Conservation (phyloP, 148 eudicot species). For the Dianthus caryophyllus region DNA sequence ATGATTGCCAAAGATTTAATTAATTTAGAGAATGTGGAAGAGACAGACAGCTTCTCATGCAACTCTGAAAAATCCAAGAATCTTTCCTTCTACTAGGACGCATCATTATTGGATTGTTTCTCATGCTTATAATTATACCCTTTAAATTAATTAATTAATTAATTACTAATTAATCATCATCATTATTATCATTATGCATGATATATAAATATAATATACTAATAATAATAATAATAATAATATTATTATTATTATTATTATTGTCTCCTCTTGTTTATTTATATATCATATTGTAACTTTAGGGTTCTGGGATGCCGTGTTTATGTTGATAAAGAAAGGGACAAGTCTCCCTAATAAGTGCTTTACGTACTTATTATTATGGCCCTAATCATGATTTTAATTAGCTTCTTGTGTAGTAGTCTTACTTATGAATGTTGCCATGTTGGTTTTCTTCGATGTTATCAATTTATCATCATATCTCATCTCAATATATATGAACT, state of each 20-base stretch:
- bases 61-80: conserved; percentile 11
- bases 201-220: neutral
- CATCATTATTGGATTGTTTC: conserved; percentile 27
- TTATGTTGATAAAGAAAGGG: conserved; percentile 29
- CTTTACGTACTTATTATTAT: conserved; percentile 23
- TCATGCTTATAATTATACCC: conserved; percentile 37
- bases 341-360: conserved; percentile 27
- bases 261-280: neutral
- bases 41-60: conserved; percentile 27
- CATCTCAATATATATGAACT: neutral
- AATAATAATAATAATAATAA: too few species aligned
- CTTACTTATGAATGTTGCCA: neutral
- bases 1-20: conserved; percentile 12
- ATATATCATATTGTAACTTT: conserved; percentile 2
- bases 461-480: neutral
- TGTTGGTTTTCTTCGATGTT: neutral
- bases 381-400: conserved; percentile 19
- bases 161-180: conserved; percentile 7
- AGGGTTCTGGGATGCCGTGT: conserved; percentile 23
- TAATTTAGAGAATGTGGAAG: conserved; percentile 4
- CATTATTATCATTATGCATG: neutral
- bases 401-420: neutral
- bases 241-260: neutral
- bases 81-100: conserved; percentile 17
- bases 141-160: conserved; percentile 17